Conservation (phyloP, 352 stramenopile genomes). For the Aphanomyces stellatus region DNA sequence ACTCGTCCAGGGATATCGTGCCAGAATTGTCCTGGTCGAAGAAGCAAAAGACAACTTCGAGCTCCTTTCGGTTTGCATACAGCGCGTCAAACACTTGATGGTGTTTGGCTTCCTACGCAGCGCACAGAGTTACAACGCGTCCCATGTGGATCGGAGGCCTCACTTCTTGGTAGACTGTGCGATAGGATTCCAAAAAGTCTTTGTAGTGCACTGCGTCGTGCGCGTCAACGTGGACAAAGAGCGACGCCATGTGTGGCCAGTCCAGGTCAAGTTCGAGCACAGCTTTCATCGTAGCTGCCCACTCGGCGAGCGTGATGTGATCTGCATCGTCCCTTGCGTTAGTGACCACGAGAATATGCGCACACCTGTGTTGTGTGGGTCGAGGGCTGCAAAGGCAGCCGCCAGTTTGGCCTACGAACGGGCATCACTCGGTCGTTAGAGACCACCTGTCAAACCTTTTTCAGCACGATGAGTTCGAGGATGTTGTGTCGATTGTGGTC, state of each 20-base stretch:
- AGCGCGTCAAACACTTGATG: constrained; percentile 9
- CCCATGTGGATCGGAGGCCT: not conserved
- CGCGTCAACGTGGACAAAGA: not conserved
- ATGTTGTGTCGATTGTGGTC: constrained; percentile 17
- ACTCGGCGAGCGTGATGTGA: not conserved
- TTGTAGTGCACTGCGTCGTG: not conserved
- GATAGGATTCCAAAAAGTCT: constrained; percentile 6
- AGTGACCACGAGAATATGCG: too few relatives aligned
- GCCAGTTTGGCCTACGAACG: not conserved
- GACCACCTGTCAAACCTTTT: constrained; percentile 3
- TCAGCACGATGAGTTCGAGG: not conserved
- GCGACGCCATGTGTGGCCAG: not conserved
- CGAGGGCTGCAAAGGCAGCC: not conserved
- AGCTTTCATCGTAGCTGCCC: not conserved
- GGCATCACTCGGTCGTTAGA: not conserved
- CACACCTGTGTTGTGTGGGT: too few relatives aligned
- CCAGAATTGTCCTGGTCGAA: constrained; percentile 18
- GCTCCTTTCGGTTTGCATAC: constrained; percentile 11
- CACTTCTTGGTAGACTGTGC: constrained; percentile 8
- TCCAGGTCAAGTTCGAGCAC: constrained; percentile 17
- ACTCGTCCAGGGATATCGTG: constrained; percentile 19
- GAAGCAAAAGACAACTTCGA: constrained; percentile 20
- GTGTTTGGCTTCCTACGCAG: not conserved
- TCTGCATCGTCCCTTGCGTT: constrained; percentile 2
- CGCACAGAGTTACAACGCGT: not conserved